Evolutionary conservation across 2,329 filamentous ascomycete genomes (phyloP), one percentile per base, ranked within the genome.

Genomic region (Penicillium sp.): DNA sequence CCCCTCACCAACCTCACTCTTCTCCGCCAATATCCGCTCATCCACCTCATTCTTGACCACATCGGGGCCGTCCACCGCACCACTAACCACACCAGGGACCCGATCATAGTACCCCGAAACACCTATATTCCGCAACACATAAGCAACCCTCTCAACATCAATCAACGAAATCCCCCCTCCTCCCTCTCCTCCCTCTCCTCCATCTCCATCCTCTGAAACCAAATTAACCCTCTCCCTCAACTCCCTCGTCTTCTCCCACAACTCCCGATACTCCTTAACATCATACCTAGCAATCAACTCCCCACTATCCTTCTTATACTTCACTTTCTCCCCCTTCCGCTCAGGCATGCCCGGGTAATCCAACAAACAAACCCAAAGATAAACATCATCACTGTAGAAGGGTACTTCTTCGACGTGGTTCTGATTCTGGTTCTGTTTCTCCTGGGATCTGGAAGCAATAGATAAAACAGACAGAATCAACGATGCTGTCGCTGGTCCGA

Each of bases 321-420:
- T 57, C 29, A 8, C 29, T 43, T 27, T 46, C 12, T 16, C 22
- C 38, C 39, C 49, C 37, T 4, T 34, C 13, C 13, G 27, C 14
- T 39, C 37, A n/a, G n/a, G n/a, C 49, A 3, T 64, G 61, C 38
- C 49, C 3, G 64, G 61, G 25, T 57, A 65, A 8, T 52, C 52
- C 16, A 54, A 47, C 31, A 61, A 14, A 63, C 65, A 64, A 2
- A 75, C 54, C 72, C 73, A 75, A 9, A 65, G 55, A 43, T 63
- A 75, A 18, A 68, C 49, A 54, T 75, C 72, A 36, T 75, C 73
- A 33, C 71, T 72, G 52, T 71, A 75, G 38, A 75, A 75, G 0
- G 72, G 72, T 1, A 69, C 50, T 14, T 63, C 56, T 18, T n/a
- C n/a, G n/a, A n/a, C n/a, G n/a, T n/a, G n/a, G n/a, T n/a, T n/a